Evolutionary conservation across 1,139 yeast species (phyloP).

Genomic region (Kodamaea anthophila): DNA sequence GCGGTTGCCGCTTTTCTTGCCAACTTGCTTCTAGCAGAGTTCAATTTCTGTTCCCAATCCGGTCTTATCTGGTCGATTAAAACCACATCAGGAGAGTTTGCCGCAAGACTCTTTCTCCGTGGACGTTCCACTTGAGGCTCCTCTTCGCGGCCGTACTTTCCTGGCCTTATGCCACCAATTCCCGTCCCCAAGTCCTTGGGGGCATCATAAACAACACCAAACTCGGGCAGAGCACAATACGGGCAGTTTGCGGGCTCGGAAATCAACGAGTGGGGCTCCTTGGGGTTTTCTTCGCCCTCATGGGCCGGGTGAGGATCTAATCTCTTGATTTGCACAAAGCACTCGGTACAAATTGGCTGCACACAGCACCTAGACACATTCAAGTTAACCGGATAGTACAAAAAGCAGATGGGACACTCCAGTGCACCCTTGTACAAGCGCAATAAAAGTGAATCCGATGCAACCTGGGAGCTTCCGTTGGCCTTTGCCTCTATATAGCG

Average conservation of each 20-base stretch:
- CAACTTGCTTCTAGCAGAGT: conserved; percentile 64
- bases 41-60: conserved; percentile 79
- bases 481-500: conserved; percentile 36
- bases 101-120: conserved; percentile 47
- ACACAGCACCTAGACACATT: conserved; percentile 86
- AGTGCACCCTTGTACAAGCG: conserved; percentile 55
- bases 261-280: conserved; percentile 56
- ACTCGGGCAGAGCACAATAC: conserved; percentile 82
- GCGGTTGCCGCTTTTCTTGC: conserved; percentile 93
- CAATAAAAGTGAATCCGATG: conserved; percentile 28
- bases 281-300: conserved; percentile 24
- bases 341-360: conserved; percentile 92
- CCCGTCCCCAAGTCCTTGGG: conserved; percentile 54
- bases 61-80: conserved; percentile 83
- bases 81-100: conserved; percentile 59
- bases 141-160: conserved; percentile 5
- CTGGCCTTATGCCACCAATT: conserved; percentile 31
- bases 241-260: conserved; percentile 92
- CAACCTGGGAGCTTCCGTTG: conserved; percentile 15
- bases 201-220: conserved; percentile 76
- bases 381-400: conserved; percentile 72
- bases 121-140: conserved; percentile 1
- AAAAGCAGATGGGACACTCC: conserved; percentile 94
- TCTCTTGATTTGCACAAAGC: conserved; percentile 92
- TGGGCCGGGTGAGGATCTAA: conserved; percentile 95